Base-by-base conservation (phyloP, 2,329 filamentous ascomycete species). In the Ophiocordyceps australis region DNA sequence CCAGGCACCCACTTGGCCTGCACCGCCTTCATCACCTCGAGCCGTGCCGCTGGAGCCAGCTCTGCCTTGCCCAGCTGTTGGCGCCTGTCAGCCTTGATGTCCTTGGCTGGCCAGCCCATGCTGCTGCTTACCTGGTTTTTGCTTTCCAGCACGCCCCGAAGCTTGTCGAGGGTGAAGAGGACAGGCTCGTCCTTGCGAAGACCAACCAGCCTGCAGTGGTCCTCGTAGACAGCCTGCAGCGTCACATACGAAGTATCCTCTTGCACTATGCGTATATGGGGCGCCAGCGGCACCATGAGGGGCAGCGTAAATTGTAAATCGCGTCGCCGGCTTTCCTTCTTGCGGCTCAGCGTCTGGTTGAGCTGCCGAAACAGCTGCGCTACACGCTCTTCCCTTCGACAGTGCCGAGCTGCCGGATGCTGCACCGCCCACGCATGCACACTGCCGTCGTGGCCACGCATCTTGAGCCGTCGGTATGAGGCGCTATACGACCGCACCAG, bases 391-490 rank as follows among this genome's bases (percentile, higher is more conserved):
- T 99, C 91, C 28, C 91, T 71, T 32, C 89, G 71, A 42, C 85
- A 94, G 48, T 92, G 85, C 29, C 89, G 64, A 4, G 85, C 82
- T 3, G 89, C 85, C 4, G 89, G 91, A 47, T 95, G 86, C 45
- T 98, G 91, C 19, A 98, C 82, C 4, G 85, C 85, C 53, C 94
- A 99, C 7, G 82, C 69, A 58, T 98, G 89, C n/a, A 93, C 60
- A 44, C 85, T 95, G 37, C 91, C 89, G 51, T 99, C 91, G 45
- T 95, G 86, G 11, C 89, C 91, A 35, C 91, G 79, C 46, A 99
- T 95, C 57, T 83, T 93, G 38, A 99, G 65, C 24, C 91, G 71
- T 17, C 89, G 73, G 51, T 95, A 86, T 26, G 86, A 95, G 17
- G 85, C 76, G 28, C 83, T 83, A 39, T 92, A 82, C 8, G 77